Conservation (phyloP, 352 stramenopile genomes). For the Elongisporangium undulatum region DNA sequence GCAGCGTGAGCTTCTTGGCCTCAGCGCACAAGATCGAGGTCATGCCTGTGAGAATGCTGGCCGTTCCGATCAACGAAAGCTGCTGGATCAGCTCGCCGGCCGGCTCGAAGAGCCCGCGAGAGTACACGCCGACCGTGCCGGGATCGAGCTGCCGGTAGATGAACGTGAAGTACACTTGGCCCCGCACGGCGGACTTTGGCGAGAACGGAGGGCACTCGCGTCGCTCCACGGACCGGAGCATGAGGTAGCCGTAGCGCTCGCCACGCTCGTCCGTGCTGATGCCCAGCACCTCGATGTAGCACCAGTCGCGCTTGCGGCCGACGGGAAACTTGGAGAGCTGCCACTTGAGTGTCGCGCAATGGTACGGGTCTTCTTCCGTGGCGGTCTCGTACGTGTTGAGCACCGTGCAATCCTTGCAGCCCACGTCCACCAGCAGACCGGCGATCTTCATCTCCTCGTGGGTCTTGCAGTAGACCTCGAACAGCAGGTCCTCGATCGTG, state of each 20-base stretch:
- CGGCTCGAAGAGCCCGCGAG: constrained; percentile 40
- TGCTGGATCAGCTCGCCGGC: constrained; percentile 17
- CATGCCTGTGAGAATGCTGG: background rate
- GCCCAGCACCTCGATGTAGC: constrained; percentile 35
- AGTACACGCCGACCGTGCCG: constrained; percentile 30
- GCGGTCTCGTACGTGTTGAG: constrained; percentile 26
- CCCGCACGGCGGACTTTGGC: constrained; percentile 16
- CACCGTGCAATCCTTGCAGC: constrained; percentile 32
- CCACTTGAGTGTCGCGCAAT: constrained; percentile 42
- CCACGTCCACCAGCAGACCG: constrained; percentile 25
- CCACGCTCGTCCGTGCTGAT: constrained; percentile 22
- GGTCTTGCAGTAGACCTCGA: constrained; percentile 25
- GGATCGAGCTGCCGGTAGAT: constrained; percentile 26
- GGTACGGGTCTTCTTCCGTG: constrained; percentile 31
- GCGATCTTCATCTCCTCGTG: constrained; percentile 32
- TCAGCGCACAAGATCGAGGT: constrained; percentile 7
- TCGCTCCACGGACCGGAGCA: constrained; percentile 33
- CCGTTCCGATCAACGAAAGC: background rate
- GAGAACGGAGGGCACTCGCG: constrained; percentile 29
- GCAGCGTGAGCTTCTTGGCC: constrained; percentile 46
- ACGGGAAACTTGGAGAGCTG: constrained; percentile 22
- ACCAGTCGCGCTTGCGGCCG: constrained; percentile 27
- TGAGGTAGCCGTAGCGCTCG: constrained; percentile 34
- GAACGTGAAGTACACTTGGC: constrained; percentile 28
- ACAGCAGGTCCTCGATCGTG: constrained; percentile 40